A percentile compares a stretch with the other conserved stretches of the same genome.
Evolutionary conservation across 495 filamentous ascomycete genomes (phyloP).

Genomic region (Aspergillus ostianus): DNA sequence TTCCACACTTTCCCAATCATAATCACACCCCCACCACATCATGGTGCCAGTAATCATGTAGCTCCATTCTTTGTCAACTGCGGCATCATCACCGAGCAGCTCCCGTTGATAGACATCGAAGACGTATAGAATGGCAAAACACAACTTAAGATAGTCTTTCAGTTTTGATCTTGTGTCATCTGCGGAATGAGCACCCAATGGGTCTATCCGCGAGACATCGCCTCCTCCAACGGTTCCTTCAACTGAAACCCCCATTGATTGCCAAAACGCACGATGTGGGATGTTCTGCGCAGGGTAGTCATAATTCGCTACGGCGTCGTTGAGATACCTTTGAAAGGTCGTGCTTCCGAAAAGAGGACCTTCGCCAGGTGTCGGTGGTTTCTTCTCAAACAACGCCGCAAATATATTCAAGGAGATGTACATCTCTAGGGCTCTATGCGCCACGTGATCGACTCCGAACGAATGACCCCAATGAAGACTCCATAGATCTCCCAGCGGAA

Average conservation of each 20-base stretch:
- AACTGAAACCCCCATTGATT: background rate
- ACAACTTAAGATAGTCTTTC: too few relatives aligned
- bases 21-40: too few relatives aligned
- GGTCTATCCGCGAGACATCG: too few relatives aligned
- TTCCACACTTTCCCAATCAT: too few relatives aligned
- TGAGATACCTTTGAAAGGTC: background rate
- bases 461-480: slow-evolving; percentile 5
- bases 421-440: background rate
- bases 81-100: too few relatives aligned
- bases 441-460: slow-evolving; percentile 2
- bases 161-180: too few relatives aligned
- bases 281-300: slow-evolving; percentile 9
- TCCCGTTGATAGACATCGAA: too few relatives aligned
- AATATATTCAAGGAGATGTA: slow-evolving; percentile 5
- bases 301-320: background rate
- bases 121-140: too few relatives aligned
- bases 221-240: background rate
- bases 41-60: too few relatives aligned
- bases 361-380: too few relatives aligned
- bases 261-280: slow-evolving; percentile 1
- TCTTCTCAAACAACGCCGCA: background rate
- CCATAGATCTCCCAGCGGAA: background rate
- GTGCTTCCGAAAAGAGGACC: background rate
- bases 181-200: too few relatives aligned
- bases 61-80: too few relatives aligned